Evolutionary conservation across 305 asterid genomes (phyloP), one percentile per base, ranked within the genome.

Genomic region (Rubia balearica): DNA sequence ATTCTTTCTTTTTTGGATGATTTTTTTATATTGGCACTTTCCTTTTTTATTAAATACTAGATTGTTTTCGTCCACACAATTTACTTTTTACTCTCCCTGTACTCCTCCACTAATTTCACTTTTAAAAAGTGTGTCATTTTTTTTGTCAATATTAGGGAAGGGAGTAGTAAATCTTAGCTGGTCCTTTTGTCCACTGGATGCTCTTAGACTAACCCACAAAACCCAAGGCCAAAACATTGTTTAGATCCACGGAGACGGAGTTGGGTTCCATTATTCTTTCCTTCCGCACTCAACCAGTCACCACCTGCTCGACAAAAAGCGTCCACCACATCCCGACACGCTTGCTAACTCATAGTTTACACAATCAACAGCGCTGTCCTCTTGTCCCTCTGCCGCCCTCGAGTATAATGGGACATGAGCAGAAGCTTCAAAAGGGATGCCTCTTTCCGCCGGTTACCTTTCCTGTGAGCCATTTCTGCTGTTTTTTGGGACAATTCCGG

Each of bases 221-320:
- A 62, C 69, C 65, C 76, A 24, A 61, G 46, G 67, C 60, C 64
- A 61, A 73, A 24, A 40, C 22, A 42, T 64, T 63, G 11, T 76
- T 79, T 43, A 81, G 86, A 81, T 80, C 80, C 74, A 55, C 59
- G 22, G 19, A 40, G 3, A 33, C 30, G 1, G 17, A 48, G 64
- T 71, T 76, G 69, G 71, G 64, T 14, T 57, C 30, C 59, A 60
- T 56, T 27, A 38, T 33, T 65, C 61, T 61, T 56, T 33, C 53
- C 61, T 67, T 40, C 65, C 67, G 53, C 53, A 48, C 53, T 48
- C 53, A 48, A 48, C 53, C 68, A 17, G 84, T 17, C 87, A 71
- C 84, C 81, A 79, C 16, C 75, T 76, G 85, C 78, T 85, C 87
- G 88, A 83, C 89, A 79, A 81, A 85, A 88, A 57, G 86, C 84